phyloP scores from a whole-genome alignment of 495 filamentous ascomycete genomes.

The Penicillium cataractarum region DNA sequence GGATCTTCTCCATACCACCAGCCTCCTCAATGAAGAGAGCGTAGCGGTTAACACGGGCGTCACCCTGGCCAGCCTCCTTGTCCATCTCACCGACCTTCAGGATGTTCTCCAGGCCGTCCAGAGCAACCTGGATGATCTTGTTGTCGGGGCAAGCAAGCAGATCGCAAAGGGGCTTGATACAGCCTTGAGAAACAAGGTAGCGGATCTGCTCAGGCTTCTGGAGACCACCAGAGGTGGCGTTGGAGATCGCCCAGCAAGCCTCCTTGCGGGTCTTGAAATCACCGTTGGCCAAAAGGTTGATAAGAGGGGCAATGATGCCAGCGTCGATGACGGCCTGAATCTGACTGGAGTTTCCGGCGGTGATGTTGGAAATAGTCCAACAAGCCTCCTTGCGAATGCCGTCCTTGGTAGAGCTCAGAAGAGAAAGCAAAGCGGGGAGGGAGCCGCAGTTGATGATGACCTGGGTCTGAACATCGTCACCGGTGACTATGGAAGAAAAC shows the following conservation, averaged over 20 bases:
- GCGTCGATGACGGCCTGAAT: constrained; percentile 98
- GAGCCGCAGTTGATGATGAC: constrained; percentile 99
- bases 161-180: constrained; percentile 97
- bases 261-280: constrained; percentile 99
- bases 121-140: constrained; percentile 99
- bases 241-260: constrained; percentile 99
- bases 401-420: constrained; percentile 95
- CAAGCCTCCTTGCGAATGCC: constrained; percentile 99
- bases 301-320: constrained; percentile 93
- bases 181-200: constrained; percentile 88
- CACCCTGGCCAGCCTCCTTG: constrained; percentile 77
- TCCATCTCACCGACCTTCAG: constrained; percentile 99
- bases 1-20: constrained; percentile 99
- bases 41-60: constrained; percentile 89
- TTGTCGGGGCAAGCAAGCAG: constrained; percentile 97
- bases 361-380: constrained; percentile 99
- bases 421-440: constrained; percentile 85
- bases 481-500: constrained; percentile 66
- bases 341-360: constrained; percentile 95
- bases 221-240: constrained; percentile 95
- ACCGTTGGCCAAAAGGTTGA: constrained; percentile 92
- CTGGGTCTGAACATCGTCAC: constrained; percentile 98
- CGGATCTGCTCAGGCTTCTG: constrained; percentile 99
- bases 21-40: constrained; percentile 99
- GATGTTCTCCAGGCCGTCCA: constrained; percentile 98